Base-by-base conservation (phyloP, 2,329 filamentous ascomycete species). In the Chaetothyriales sp. region DNA sequence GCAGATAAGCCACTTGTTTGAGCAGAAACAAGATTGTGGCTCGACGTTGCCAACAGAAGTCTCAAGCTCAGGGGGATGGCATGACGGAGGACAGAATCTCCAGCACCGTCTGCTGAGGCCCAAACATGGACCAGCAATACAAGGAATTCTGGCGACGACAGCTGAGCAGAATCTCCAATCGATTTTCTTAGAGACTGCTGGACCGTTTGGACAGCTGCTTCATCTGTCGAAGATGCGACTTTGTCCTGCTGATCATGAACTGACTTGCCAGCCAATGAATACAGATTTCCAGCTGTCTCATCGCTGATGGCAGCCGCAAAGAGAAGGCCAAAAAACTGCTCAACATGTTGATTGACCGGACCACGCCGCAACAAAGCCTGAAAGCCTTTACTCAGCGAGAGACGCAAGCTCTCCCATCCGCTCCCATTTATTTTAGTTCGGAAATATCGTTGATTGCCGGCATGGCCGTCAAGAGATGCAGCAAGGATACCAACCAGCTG, bases 361-460 rank as follows among this genome's bases (percentile, higher is more conserved):
- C 54, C 44, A 63, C 54, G 9, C 49, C 50, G 19, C 54, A 50
- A 44, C 59, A 57, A 75, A 56, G 76, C 77, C 49, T 82, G 74
- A 12, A 47, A 18, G 20, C 28, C 28, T 32, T 25, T 26, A 22
- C 22, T 18, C 18, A 68, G 76, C 5, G 78, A 78, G 62, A 85
- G 78, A 61, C 92, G 82, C 50, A 95, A 65, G 6, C 80, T 78
- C 56, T 80, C 75, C 82, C 87, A 94, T 2, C 90, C 88, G 51
- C 82, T 84, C 19, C 79, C 81, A 52, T 85, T 78, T 26, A 93
- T 79, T 57, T 80, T 76, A 58, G 80, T 81, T 52, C 80, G 78
- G 64, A 96, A 96, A 70, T 90, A 95, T 59, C 85, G 79, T 61
- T 83, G 78, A 67, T 96, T 98, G 18, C 89, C 90, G 46, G 83